Base-by-base conservation (phyloP, 2,329 filamentous ascomycete genomes). In the Ophiostoma populinum region DNA sequence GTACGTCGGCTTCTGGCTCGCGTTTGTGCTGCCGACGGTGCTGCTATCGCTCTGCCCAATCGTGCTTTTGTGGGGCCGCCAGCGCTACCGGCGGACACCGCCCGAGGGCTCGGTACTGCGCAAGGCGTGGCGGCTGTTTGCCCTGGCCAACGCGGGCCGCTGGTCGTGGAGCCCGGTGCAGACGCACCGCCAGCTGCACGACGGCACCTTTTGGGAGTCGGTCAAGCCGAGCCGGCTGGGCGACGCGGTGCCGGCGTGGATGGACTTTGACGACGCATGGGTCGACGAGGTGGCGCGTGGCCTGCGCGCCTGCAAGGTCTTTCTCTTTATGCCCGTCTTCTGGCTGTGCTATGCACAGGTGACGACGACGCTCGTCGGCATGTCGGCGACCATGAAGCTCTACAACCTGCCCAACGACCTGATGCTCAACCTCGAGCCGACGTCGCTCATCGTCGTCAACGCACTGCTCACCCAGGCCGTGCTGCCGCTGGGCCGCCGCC, bases 191-290 rank as follows among this genome's bases (percentile, higher is more conserved):
- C 19, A 21, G 9, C 32, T 42, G 7, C 32, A 41, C 34, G 41
- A 43, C 19, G 42, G 41, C 27, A 40, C 37, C 3, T 44, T 44
- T 24, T 44, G 42, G 42, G 35, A 41, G 17, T 19, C 8, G 7
- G 42, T 41, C 26, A 44, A 44, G 37, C 42, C 42, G 33, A 31
- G 8, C 30, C 37, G 1, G 35, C 34, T n/a, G 35, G 37, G 6
- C 37, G 37, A 17, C 40, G 35, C 2, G 7, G 6, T n/a, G n/a
- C n/a, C n/a, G n/a, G n/a, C n/a, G n/a, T 42, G 41, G 42, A 44
- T 43, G 41, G 79, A 74, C 0, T 85, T 83, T 45, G 80, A 87
- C 42, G 81, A 87, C 45, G 70, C 70, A 35, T 87, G 80, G 79
- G 80, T 87, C 22, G 79, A 83, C 49, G 77, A 86, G 50, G 72